phyloP scores from a whole-genome alignment of 129 eudicot genomes.

The Sambucus nigra region DNA sequence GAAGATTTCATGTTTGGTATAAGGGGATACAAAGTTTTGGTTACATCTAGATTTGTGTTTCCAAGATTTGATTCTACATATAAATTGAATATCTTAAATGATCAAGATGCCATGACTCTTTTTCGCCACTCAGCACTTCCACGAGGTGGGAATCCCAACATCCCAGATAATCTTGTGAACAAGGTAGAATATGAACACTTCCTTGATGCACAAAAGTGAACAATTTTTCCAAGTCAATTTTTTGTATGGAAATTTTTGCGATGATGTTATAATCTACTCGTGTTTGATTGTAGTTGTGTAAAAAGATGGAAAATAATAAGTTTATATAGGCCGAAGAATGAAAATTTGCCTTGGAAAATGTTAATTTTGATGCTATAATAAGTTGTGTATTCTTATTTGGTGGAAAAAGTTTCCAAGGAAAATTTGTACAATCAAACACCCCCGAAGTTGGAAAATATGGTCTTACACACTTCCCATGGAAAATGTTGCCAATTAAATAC shows the following conservation, averaged over 20 bases:
- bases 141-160: background rate
- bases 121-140: slow-evolving; percentile 33
- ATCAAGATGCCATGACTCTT: slow-evolving; percentile 37
- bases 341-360: too few relatives aligned
- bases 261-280: background rate
- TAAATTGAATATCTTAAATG: slow-evolving; percentile 18
- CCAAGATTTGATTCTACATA: slow-evolving; percentile 24
- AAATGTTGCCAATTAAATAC: too few relatives aligned
- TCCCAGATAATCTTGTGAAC: slow-evolving; percentile 30
- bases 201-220: too few relatives aligned
- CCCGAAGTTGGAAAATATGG: too few relatives aligned
- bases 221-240: background rate
- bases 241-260: background rate
- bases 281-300: too few relatives aligned
- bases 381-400: background rate
- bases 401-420: too few relatives aligned
- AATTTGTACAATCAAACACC: too few relatives aligned
- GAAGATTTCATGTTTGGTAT: slow-evolving; percentile 16
- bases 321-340: too few relatives aligned
- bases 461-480: too few relatives aligned
- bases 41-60: slow-evolving; percentile 37
- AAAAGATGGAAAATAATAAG: too few relatives aligned
- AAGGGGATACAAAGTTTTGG: slow-evolving; percentile 29
- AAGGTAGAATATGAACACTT: slow-evolving; percentile 22
- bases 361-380: background rate